Conservation (phyloP, 441 rosid genomes). For the Melianthus villosus region DNA sequence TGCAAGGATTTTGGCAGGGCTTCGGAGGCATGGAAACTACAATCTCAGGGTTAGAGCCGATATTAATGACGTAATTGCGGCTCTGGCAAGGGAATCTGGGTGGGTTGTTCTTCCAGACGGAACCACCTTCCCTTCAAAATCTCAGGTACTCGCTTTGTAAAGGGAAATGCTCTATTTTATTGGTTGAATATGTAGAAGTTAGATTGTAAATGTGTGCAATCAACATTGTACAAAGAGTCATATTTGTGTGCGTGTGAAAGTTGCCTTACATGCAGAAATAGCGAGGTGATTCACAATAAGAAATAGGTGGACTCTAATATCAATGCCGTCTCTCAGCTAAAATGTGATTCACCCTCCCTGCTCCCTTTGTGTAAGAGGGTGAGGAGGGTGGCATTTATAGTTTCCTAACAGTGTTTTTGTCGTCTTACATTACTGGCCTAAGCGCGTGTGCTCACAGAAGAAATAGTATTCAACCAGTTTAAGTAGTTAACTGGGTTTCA, state of each 20-base stretch:
- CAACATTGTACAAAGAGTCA: not conserved
- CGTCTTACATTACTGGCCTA: too few relatives aligned
- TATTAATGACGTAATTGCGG: slow-evolving; percentile 94
- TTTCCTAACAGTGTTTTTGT: too few relatives aligned
- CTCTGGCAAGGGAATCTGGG: slow-evolving; percentile 98
- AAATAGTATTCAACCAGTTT: too few relatives aligned
- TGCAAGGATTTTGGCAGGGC: slow-evolving; percentile 94
- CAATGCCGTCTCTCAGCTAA: too few relatives aligned
- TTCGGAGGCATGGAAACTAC: slow-evolving; percentile 92
- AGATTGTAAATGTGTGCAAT: not conserved
- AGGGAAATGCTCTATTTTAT: slow-evolving; percentile 3
- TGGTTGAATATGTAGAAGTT: not conserved
- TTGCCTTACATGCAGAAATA: too few relatives aligned
- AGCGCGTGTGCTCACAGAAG: too few relatives aligned
- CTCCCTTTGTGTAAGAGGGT: too few relatives aligned
- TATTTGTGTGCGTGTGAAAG: not conserved
- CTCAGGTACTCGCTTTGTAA: slow-evolving; percentile 51
- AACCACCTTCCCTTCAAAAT: slow-evolving; percentile 84
- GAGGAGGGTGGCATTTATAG: too few relatives aligned
- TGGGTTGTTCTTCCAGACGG: slow-evolving; percentile 99
- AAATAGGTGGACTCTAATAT: too few relatives aligned
- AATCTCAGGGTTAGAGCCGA: slow-evolving; percentile 98
- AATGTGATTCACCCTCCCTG: too few relatives aligned
- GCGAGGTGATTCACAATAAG: too few relatives aligned
- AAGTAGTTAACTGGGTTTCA: too few relatives aligned